Conservation (phyloP, 192 early-diverging fungal genomes). For the Tieghemiomyces parasiticus region DNA sequence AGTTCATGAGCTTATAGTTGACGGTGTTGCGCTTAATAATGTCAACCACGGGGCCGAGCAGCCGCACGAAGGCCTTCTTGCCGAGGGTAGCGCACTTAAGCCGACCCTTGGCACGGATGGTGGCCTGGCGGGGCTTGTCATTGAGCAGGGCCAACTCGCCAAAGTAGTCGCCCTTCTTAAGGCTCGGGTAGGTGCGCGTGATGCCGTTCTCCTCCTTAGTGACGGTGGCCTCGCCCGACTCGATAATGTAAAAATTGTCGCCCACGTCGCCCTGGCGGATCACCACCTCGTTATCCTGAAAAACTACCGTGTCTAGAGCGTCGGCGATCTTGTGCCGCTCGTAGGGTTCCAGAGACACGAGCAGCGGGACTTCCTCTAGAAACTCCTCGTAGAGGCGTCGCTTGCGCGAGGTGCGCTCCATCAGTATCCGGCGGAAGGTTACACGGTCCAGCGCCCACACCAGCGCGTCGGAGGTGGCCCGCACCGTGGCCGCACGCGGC, state of each 20-base stretch:
- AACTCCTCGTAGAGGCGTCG: conserved; percentile 93
- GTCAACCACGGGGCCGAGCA: conserved; percentile 89
- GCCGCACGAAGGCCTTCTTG: conserved; percentile 87
- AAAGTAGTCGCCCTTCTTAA: conserved; percentile 87
- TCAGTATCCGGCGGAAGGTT: conserved; percentile 91
- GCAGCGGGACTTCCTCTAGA: conserved; percentile 79
- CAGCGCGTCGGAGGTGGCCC: conserved; percentile 63
- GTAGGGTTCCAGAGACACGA: conserved; percentile 83
- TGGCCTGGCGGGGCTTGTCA: conserved; percentile 83
- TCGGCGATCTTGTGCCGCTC: conserved; percentile 99
- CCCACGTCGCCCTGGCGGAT: conserved; percentile 89
- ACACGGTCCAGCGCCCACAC: conserved; percentile 97
- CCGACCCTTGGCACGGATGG: conserved; percentile 68
- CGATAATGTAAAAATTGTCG: conserved; percentile 90
- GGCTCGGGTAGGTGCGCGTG: conserved; percentile 49
- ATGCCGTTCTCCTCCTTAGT: conserved; percentile 71
- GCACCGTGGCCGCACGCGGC: conserved; percentile 91
- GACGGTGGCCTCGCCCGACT: conserved; percentile 74
- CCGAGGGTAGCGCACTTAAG: conserved; percentile 93
- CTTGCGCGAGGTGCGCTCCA: conserved; percentile 95
- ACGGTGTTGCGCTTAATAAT: conserved; percentile 90
- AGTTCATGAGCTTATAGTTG: conserved; percentile 50
- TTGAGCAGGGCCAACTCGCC: conserved; percentile 96
- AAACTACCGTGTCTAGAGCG: conserved; percentile 85
- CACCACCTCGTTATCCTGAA: conserved; percentile 65